These are phyloP conservation scores for Vickermania spadyakhi DNA, from an alignment of 208 protist species.

Conservation along the genomic window DNA sequence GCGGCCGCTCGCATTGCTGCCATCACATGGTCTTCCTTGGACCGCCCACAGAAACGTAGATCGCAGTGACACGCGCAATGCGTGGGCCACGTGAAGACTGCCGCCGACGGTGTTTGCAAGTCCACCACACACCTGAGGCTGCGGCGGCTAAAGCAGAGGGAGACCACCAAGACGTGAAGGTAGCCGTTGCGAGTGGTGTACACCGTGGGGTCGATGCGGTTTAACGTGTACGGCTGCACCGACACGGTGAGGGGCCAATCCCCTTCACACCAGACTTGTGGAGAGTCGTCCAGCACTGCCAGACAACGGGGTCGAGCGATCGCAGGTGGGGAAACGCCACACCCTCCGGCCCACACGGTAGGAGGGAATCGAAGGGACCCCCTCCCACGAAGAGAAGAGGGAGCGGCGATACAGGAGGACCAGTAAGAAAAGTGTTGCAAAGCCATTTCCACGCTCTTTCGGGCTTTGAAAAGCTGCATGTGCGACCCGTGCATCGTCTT, in stretches of 20 bases:
- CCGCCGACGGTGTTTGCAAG: too few species aligned
- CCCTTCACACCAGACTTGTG: constrained; percentile 49
- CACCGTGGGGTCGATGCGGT: constrained; percentile 35
- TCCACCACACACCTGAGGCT: not conserved
- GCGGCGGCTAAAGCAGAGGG: not conserved
- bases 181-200: constrained; percentile 19
- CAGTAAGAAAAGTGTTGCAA: not conserved
- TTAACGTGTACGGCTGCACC: constrained; percentile 61
- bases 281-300: constrained; percentile 61
- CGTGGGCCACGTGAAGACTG: too few species aligned
- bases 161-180: not conserved
- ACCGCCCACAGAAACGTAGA: too few species aligned
- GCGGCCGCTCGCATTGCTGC: too few species aligned
- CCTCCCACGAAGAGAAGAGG: not conserved
- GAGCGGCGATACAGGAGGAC: not conserved
- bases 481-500: not conserved
- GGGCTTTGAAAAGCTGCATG: not conserved
- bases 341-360: too few species aligned
- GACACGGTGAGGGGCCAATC: constrained; percentile 62
- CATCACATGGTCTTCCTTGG: too few species aligned
- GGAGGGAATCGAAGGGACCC: not conserved
- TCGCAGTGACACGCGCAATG: too few species aligned
- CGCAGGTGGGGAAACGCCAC: too few species aligned
- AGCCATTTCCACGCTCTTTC: not conserved
- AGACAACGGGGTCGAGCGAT: constrained; percentile 39